Conservation (phyloP, 768 basidiomycete species). For the Lyophyllum shimeji region DNA sequence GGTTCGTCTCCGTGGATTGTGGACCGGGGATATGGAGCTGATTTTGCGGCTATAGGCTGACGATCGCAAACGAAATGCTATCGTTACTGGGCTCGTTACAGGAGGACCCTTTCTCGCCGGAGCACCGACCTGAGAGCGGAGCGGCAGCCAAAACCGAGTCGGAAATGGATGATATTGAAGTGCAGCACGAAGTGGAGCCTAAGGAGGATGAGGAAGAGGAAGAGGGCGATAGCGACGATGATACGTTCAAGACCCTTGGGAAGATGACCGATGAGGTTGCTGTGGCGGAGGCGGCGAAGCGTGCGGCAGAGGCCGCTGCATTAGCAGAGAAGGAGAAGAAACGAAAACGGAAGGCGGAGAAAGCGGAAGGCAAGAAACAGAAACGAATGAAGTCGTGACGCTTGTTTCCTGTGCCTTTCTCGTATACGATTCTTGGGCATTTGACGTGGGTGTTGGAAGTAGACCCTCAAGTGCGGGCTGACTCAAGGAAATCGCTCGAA, state of each 20-base stretch:
- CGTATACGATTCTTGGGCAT: not conserved
- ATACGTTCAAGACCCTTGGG: slow-evolving; percentile 25
- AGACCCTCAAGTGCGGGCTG: not conserved
- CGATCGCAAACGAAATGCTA: slow-evolving; percentile 91
- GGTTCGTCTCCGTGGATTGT: slow-evolving; percentile 46
- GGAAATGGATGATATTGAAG: slow-evolving; percentile 21
- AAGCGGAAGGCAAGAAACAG: slow-evolving; percentile 12
- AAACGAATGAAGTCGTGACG: slow-evolving; percentile 14
- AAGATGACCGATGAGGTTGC: slow-evolving; percentile 25
- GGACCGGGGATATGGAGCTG: slow-evolving; percentile 2
- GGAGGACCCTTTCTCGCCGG: slow-evolving; percentile 67
- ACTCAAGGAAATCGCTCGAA: too few species aligned
- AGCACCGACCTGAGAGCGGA: slow-evolving; percentile 39
- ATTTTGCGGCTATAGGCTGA: slow-evolving; percentile 53
- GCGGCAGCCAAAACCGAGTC: slow-evolving; percentile 13
- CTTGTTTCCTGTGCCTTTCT: not conserved
- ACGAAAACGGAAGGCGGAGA: slow-evolving; percentile 16
- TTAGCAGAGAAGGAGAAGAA: slow-evolving; percentile 22
- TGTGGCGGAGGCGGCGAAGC: slow-evolving; percentile 22
- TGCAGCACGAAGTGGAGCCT: slow-evolving; percentile 13
- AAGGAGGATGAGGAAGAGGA: slow-evolving; percentile 22
- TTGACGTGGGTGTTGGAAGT: not conserved
- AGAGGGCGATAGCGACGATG: slow-evolving; percentile 24
- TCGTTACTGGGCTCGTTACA: slow-evolving; percentile 86
- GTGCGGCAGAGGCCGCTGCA: slow-evolving; percentile 23